Percentiles rank a stretch among this genome's conserved stretches.
phyloP scores from a whole-genome alignment of 257 asterid genomes.

The Solanum chmielewskii region DNA sequence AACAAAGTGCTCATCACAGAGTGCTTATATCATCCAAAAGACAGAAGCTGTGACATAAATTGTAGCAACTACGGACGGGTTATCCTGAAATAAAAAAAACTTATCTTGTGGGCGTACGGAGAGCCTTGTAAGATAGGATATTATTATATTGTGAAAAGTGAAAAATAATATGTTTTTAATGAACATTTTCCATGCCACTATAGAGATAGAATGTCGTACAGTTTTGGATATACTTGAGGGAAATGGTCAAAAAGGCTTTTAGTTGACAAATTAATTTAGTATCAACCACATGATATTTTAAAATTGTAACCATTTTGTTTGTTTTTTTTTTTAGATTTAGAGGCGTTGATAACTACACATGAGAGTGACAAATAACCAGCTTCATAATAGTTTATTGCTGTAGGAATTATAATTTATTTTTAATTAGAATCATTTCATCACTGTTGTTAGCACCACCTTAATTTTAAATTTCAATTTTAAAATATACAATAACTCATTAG shows the following conservation, averaged over 20 bases:
- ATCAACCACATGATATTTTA: background rate
- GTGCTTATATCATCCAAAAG: too few species aligned
- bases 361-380: background rate
- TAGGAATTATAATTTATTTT: background rate
- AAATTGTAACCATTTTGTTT: background rate
- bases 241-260: background rate
- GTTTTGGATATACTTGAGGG: background rate
- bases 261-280: background rate
- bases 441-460: background rate
- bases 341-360: background rate
- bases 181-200: background rate
- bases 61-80: too few species aligned
- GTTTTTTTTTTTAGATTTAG: background rate
- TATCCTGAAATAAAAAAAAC: background rate
- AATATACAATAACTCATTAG: background rate
- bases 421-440: background rate
- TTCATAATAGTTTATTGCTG: background rate
- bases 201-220: background rate
- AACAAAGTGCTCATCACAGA: too few species aligned
- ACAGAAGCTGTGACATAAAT: too few species aligned
- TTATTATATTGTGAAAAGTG: background rate
- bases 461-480: background rate
- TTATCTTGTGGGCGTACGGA: background rate
- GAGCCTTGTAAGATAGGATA: background rate
- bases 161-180: background rate